Evolutionary conservation across 306 rosid species (phyloP).

Genomic region (Elaeagnus macrophylla): DNA sequence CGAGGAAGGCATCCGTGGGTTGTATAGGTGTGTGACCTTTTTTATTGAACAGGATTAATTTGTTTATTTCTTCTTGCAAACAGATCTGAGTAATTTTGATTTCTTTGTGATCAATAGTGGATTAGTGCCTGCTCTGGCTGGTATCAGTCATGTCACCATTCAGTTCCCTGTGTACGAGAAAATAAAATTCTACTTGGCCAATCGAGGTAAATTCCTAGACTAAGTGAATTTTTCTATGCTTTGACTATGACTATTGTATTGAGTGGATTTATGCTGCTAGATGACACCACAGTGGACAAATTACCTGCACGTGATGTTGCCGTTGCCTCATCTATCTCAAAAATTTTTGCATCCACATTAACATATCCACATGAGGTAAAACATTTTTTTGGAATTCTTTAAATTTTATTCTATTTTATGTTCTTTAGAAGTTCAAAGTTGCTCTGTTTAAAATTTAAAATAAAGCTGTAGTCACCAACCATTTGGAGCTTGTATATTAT

Average conservation of each 20-base stretch:
- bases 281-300: slow-evolving; percentile 54
- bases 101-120: slow-evolving; percentile 43
- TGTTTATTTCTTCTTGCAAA: slow-evolving; percentile 5
- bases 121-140: slow-evolving; percentile 85
- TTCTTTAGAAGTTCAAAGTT: no score
- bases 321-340: slow-evolving; percentile 74
- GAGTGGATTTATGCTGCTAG: slow-evolving; percentile 22
- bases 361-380: slow-evolving; percentile 90
- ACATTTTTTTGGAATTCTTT: slow-evolving; percentile 12
- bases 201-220: slow-evolving; percentile 41
- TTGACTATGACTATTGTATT: neutral
- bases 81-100: slow-evolving; percentile 11
- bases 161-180: slow-evolving; percentile 77
- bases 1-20: slow-evolving; percentile 83
- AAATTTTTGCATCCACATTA: slow-evolving; percentile 79
- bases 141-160: slow-evolving; percentile 83
- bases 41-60: slow-evolving; percentile 7
- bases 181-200: slow-evolving; percentile 60
- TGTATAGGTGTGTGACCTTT: slow-evolving; percentile 57
- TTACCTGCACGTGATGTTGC: slow-evolving; percentile 77
- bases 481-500: no score
- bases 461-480: no score
- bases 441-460: no score
- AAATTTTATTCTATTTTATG: neutral
- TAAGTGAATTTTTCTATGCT: neutral